Conservation (phyloP, 129 eudicot species). For the Helichrysum umbraculigerum region DNA sequence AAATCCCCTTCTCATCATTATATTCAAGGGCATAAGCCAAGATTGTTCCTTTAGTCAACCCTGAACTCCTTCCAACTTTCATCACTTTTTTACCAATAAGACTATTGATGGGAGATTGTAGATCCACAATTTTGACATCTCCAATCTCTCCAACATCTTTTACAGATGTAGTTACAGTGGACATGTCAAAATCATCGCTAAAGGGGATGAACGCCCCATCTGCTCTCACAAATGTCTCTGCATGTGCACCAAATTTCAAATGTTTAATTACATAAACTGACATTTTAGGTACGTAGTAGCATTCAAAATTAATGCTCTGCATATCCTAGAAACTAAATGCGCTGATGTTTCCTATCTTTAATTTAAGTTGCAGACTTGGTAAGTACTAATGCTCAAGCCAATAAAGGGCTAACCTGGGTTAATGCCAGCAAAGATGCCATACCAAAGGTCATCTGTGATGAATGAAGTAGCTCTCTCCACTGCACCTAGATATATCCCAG, state of each 20-base stretch:
- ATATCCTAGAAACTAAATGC: not conserved
- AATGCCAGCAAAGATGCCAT: slow-evolving; percentile 90
- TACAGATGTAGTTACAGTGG: slow-evolving; percentile 77
- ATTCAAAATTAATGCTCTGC: not conserved
- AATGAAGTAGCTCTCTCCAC: slow-evolving; percentile 98
- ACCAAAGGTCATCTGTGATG: slow-evolving; percentile 95
- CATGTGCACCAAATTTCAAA: slow-evolving; percentile 11
- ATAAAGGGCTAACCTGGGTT: slow-evolving; percentile 69
- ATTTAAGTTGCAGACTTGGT: slow-evolving; percentile 4
- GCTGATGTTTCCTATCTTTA: not conserved
- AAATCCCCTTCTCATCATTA: slow-evolving; percentile 92
- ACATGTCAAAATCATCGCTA: slow-evolving; percentile 90
- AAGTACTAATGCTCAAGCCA: not conserved
- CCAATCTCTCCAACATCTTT: slow-evolving; percentile 94
- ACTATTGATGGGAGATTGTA: slow-evolving; percentile 76
- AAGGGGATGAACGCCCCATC: slow-evolving; percentile 98
- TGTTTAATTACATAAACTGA: not conserved
- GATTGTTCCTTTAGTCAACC: slow-evolving; percentile 81
- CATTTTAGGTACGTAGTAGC: not conserved
- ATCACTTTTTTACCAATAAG: slow-evolving; percentile 87
- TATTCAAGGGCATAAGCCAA: slow-evolving; percentile 96
- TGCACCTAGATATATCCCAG: slow-evolving; percentile 95
- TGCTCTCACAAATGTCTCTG: slow-evolving; percentile 99
- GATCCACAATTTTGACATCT: slow-evolving; percentile 69
- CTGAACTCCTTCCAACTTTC: slow-evolving; percentile 98